These are phyloP conservation scores for Boletus bicolor DNA, from an alignment of 768 basidiomycete species.

Conservation along the genomic window DNA sequence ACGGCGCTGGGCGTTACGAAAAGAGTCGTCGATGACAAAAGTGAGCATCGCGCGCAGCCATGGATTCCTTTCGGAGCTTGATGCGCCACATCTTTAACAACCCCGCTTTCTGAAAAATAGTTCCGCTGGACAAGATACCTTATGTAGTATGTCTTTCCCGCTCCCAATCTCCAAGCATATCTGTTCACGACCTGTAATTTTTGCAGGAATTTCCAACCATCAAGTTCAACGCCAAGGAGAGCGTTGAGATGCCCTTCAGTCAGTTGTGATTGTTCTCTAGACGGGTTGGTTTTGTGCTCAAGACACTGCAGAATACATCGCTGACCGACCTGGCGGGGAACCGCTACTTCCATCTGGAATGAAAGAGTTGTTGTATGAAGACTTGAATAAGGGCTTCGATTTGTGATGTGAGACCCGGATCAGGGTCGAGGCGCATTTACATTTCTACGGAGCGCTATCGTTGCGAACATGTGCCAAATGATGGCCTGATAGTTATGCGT, in stretches of 20 bases:
- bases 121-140: slow-evolving; percentile 66
- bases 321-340: slow-evolving; percentile 43
- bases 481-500: not conserved
- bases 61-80: not conserved
- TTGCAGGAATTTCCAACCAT: slow-evolving; percentile 89
- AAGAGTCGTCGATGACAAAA: slow-evolving; percentile 68
- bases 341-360: slow-evolving; percentile 88
- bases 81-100: not conserved
- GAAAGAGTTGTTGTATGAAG: slow-evolving; percentile 78
- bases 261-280: slow-evolving; percentile 29
- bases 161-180: not conserved
- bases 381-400: slow-evolving; percentile 85
- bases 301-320: slow-evolving; percentile 45
- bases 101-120: slow-evolving; percentile 25
- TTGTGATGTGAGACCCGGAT: slow-evolving; percentile 9
- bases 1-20: slow-evolving; percentile 93
- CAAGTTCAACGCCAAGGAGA: slow-evolving; percentile 78
- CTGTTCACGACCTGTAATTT: not conserved
- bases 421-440: not conserved
- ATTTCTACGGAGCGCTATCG: too few species aligned
- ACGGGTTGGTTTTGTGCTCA: not conserved
- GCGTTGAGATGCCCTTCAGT: slow-evolving; percentile 99
- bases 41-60: slow-evolving; percentile 34
- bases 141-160: slow-evolving; percentile 51
- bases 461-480: not conserved